Percentiles rank a stretch among this genome's conserved stretches.
Evolutionary conservation across 345 rosid genomes (phyloP).

Genomic region (Euphorbia pulcherrima): DNA sequence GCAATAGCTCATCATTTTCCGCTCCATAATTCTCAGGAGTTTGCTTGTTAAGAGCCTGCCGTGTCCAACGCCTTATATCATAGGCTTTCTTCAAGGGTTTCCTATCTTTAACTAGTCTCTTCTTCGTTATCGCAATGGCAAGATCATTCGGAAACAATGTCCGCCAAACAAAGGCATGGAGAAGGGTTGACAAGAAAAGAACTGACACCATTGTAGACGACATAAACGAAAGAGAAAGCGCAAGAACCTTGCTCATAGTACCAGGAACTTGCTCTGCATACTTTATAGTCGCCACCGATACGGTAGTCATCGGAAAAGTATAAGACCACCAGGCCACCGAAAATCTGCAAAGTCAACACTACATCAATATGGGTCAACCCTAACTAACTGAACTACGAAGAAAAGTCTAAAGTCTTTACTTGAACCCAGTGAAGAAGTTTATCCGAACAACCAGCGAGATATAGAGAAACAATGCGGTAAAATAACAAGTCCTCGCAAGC

Average conservation of each 20-base stretch:
- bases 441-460: constrained; percentile 67
- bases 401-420: constrained; percentile 32
- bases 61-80: constrained; percentile 69
- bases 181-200: constrained; percentile 61
- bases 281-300: constrained; percentile 80
- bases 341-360: constrained; percentile 43
- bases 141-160: constrained; percentile 81
- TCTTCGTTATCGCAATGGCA: constrained; percentile 81
- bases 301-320: constrained; percentile 94
- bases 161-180: constrained; percentile 72
- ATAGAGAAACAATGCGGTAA: constrained; percentile 82
- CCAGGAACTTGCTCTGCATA: constrained; percentile 80
- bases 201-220: constrained; percentile 75
- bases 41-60: constrained; percentile 54
- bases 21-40: constrained; percentile 37
- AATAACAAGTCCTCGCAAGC: constrained; percentile 70
- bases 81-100: constrained; percentile 58
- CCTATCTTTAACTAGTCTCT: constrained; percentile 49
- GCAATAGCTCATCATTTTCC: constrained; percentile 21
- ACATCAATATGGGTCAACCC: not conserved
- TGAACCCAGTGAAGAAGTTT: constrained; percentile 92
- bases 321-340: constrained; percentile 98
- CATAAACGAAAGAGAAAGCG: constrained; percentile 63
- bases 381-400: not conserved
- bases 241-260: constrained; percentile 53